phyloP scores from a whole-genome alignment of 345 rosid genomes.

The Citrus australasica region DNA sequence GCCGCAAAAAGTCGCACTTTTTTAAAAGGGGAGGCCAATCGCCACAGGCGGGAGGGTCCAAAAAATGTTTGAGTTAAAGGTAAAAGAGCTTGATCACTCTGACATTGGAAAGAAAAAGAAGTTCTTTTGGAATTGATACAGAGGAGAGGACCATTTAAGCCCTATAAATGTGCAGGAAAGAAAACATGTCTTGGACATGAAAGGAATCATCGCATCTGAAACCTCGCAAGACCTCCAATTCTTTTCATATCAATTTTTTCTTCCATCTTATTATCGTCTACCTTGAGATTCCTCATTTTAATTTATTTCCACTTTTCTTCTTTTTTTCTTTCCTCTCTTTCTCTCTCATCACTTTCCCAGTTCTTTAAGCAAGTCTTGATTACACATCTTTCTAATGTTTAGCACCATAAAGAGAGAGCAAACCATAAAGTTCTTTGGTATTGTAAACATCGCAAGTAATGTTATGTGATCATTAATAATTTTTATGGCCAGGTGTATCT shows the following conservation, averaged over 20 bases:
- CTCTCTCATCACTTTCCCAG: conserved; percentile 3
- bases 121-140: conserved; percentile 28
- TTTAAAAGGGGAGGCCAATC: conserved; percentile 10
- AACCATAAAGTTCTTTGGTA: conserved; percentile 12
- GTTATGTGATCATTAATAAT: neutral
- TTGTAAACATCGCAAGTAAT: neutral
- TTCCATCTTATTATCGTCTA: neutral
- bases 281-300: conserved; percentile 28
- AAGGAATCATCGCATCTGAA: conserved; percentile 11
- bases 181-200: conserved; percentile 26
- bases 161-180: neutral
- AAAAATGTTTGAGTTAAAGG: conserved; percentile 21
- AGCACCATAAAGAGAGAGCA: conserved; percentile 26
- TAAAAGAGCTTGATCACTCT: conserved; percentile 10
- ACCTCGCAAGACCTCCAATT: neutral
- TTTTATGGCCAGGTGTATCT: neutral
- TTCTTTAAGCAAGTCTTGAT: conserved; percentile 16
- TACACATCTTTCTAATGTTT: conserved; percentile 10
- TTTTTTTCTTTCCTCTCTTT: neutral
- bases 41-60: conserved; percentile 14
- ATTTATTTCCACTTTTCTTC: neutral
- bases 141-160: conserved; percentile 22
- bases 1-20: conserved; percentile 26
- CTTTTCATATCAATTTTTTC: neutral
- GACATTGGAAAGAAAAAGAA: conserved; percentile 24